Percentiles rank a stretch among this genome's conserved stretches.
These are phyloP conservation scores for Penicillium corylophilum DNA, from an alignment of 2,329 filamentous ascomycete species.

Conservation along the genomic window DNA sequence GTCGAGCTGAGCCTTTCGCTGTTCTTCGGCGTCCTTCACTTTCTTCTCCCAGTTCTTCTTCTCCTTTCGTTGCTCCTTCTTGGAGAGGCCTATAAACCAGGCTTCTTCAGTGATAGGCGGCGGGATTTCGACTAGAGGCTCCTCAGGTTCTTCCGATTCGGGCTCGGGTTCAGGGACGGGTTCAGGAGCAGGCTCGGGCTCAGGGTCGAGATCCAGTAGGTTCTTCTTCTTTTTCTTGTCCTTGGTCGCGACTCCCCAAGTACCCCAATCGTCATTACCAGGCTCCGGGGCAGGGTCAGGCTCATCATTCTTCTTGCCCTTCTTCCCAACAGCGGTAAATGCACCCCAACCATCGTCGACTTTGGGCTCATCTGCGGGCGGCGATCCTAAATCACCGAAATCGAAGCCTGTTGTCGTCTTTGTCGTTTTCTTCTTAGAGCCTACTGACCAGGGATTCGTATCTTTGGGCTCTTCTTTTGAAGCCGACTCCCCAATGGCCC, in stretches of 20 bases:
- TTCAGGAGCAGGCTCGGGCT: constrained; percentile 22
- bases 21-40: constrained; percentile 15
- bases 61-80: constrained; percentile 32
- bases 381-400: constrained; percentile 43
- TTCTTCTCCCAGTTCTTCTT: constrained; percentile 33
- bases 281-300: constrained; percentile 15
- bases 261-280: constrained; percentile 24
- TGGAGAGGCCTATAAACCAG: constrained; percentile 29
- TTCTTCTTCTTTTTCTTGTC: constrained; percentile 34
- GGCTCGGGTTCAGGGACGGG: constrained; percentile 21
- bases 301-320: constrained; percentile 44
- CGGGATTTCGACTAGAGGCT: constrained; percentile 22
- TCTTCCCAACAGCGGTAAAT: constrained; percentile 40
- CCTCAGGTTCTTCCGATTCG: constrained; percentile 34
- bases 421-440: constrained; percentile 38
- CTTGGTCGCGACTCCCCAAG: constrained; percentile 26
- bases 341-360: constrained; percentile 38
- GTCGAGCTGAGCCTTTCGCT: constrained; percentile 11
- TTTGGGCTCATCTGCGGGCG: constrained; percentile 41
- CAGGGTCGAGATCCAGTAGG: constrained; percentile 27
- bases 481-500: constrained; percentile 34
- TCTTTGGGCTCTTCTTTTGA: constrained; percentile 33
- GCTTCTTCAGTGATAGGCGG: constrained; percentile 28
- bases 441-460: constrained; percentile 43
- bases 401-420: constrained; percentile 41